Evolutionary conservation across 2,329 filamentous ascomycete genomes (phyloP), one percentile per base, ranked within the genome.

Genomic region (Tolypocladium tundrense): DNA sequence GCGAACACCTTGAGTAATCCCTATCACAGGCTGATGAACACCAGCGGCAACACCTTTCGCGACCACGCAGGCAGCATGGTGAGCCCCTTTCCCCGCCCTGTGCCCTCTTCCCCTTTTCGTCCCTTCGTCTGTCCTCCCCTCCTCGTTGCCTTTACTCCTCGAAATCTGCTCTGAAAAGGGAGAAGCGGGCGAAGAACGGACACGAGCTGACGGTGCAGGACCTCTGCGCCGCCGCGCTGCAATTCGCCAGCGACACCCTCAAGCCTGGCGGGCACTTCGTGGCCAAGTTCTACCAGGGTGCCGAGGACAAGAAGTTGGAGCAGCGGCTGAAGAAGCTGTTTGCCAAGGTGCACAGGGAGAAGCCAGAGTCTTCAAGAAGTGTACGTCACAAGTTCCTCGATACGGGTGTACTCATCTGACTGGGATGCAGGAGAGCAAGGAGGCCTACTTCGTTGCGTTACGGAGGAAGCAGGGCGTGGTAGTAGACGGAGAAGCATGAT

Each of bases 11-110:
- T 97, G 84, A 96, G 87, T 93, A 88, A 94, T 84, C 91, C 91
- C 63, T 94, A 95, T 85, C 73, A 77, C 82, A 99, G 94, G 94
- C 88, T 99, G 88, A 96, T 97, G 91, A 99, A 99, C 75, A 97
- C 93, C 66, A 96, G 89, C 75, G 94, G 94, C 58, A 88, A 90
- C 67, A 75, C 75, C 24, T 94, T 96, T 69, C 85, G 86, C 63
- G 94, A 99, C 73, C 94, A 99, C 74, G 87, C 86, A 11, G 90
- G 90, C 37, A 97, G 91, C 75, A 97, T 99, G 90, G 93, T 97
- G 75, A 70, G 87, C 41, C 11, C 37, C 13, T 8, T 27, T 10
- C 21, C 35, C 50, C 27, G 27, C 45, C 27, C 16, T 8, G 11
- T 7, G 8, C 14, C 24, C 16, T 31, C 21, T 24, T 11, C 8